Base-by-base conservation (phyloP, 2,329 filamentous ascomycete genomes). In the Fusarium zealandicum region DNA sequence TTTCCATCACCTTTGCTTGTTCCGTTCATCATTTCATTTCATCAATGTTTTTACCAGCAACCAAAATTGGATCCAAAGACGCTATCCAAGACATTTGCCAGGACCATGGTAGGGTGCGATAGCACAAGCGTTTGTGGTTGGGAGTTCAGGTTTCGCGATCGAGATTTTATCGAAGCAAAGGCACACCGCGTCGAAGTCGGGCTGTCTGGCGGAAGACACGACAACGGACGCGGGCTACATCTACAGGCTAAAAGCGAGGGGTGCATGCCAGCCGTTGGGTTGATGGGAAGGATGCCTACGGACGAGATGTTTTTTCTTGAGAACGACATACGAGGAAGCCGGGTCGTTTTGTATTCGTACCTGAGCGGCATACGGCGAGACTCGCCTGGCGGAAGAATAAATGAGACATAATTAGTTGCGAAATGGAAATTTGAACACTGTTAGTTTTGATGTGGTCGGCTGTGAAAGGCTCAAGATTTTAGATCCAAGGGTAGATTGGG, bases 121-220 rank as follows among this genome's bases (percentile, higher is more conserved):
- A 54, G 65, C 59, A 57, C 51, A 62, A 68, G 61, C 57, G 63
- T 58, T 67, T 67, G 57, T 61, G 59, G 52, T 60, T 65, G 61
- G 65, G 63, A 66, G 63, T 67, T 67, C 47, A 61, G 61, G 61
- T 59, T 63, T 58, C 43, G 48, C 56, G 53, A 55, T 50, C 53
- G 54, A 51, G 22, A 18, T 60, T 62, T 44, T 27, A 46, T 60
- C 51, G 20, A 50, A 56, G 38, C 27, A 32, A 63, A 16, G 37
- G 47, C 33, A 57, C 43, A 31, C 44, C 41, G 41, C 43, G 39
- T 30, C 31, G 45, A 42, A 25, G 51, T 31, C 40, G 28, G 28
- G 56, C 51, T 42, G 51, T 49, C 39, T 17, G 46, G 30, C 39
- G 54, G 42, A 55, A 58, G 42, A 48, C 28, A 51, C 31, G 40